These are phyloP conservation scores for Saturnispora saitoi DNA, from an alignment of 805 yeast species.

Conservation along the genomic window DNA sequence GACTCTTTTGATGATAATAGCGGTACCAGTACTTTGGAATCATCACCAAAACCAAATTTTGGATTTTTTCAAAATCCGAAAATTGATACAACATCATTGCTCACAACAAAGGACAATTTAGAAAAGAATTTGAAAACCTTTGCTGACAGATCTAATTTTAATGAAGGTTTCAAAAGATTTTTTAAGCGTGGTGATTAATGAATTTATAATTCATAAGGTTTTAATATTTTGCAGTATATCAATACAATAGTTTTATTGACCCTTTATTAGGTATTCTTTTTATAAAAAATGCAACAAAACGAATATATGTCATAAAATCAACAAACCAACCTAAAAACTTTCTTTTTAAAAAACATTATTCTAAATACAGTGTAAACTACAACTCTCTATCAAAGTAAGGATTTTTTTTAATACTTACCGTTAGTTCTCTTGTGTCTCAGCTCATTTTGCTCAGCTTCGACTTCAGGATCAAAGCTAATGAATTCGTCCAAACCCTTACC, in stretches of 20 bases:
- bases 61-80: conserved; percentile 19
- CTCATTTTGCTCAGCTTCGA: conserved; percentile 61
- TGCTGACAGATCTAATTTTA: conserved; percentile 53
- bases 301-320: not conserved
- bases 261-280: not conserved
- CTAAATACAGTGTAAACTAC: not conserved
- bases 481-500: conserved; percentile 94
- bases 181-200: conserved; percentile 30
- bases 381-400: not conserved
- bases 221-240: not conserved
- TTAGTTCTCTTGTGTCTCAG: conserved; percentile 66
- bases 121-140: conserved; percentile 39
- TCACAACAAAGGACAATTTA: conserved; percentile 35
- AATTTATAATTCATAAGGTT: not conserved
- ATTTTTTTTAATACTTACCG: conserved; percentile 49
- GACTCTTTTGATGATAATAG: conserved; percentile 7
- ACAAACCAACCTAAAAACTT: conserved; percentile 1
- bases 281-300: conserved; percentile 3
- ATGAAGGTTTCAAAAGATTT: conserved; percentile 60
- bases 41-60: conserved; percentile 11
- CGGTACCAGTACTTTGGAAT: not conserved
- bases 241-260: not conserved
- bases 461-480: conserved; percentile 75
- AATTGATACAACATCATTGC: conserved; percentile 23
- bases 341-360: not conserved